Percentiles rank a stretch among this genome's conserved stretches.
These are phyloP conservation scores for Lobosporangium transversale DNA, from an alignment of 192 early-diverging fungal species.

Conservation along the genomic window DNA sequence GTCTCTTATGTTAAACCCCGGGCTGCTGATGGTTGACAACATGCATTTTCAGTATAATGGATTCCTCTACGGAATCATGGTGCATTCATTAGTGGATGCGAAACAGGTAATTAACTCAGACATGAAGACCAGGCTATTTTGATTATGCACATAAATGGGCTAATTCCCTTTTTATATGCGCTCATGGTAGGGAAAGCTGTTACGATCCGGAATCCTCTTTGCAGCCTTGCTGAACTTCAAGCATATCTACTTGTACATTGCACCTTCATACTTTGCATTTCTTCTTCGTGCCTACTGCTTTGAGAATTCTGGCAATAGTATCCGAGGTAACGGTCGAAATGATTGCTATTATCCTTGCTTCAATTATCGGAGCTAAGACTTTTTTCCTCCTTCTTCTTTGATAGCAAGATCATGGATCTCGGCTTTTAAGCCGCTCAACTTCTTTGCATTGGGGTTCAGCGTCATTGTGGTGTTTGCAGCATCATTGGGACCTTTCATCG, in stretches of 20 bases:
- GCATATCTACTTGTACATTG: conserved; percentile 93
- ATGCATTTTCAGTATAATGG: conserved; percentile 99
- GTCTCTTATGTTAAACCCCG: conserved; percentile 74
- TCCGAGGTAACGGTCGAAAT: conserved; percentile 24
- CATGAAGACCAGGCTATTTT: too few relatives aligned
- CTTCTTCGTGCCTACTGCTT: conserved; percentile 84
- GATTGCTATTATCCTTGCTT: neutral
- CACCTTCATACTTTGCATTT: conserved; percentile 95
- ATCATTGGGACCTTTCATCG: conserved; percentile 86
- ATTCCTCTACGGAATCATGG: conserved; percentile 86
- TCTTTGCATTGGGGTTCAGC: conserved; percentile 71
- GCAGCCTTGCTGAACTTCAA: conserved; percentile 95
- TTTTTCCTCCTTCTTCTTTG: neutral
- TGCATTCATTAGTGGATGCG: conserved; percentile 80
- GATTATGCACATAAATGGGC: too few relatives aligned
- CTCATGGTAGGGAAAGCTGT: conserved; percentile 65
- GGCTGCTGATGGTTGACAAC: conserved; percentile 89
- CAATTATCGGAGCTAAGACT: neutral
- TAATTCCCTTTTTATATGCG: too few relatives aligned
- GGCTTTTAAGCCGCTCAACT: conserved; percentile 46
- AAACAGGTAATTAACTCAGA: conserved; percentile 72
- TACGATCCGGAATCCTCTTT: conserved; percentile 81
- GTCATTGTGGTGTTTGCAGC: conserved; percentile 77
- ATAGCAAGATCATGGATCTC: conserved; percentile 48
- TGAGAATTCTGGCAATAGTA: conserved; percentile 44